Conservation (phyloP, 1,284 basidiomycete genomes). For the Chalciporus sp. region DNA sequence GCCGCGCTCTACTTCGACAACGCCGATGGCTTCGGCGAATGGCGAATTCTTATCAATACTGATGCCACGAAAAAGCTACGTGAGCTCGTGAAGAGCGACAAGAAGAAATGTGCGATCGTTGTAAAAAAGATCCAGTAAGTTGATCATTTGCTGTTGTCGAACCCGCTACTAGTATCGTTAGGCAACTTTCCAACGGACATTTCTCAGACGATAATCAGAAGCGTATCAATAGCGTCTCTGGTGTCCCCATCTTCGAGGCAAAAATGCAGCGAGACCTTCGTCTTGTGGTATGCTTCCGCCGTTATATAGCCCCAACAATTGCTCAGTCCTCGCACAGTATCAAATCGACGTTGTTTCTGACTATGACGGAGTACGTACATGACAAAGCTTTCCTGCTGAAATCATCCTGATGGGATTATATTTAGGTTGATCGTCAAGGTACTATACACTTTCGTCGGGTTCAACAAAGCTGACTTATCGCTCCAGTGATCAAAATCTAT, state of each 20-base stretch:
- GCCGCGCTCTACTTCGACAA: slow-evolving; percentile 52
- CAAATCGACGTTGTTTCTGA: slow-evolving; percentile 63
- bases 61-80: slow-evolving; percentile 48
- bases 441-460: background rate
- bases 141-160: background rate
- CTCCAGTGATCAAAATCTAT: slow-evolving; percentile 58
- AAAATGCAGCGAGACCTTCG: slow-evolving; percentile 65
- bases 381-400: background rate
- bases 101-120: slow-evolving; percentile 47
- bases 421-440: slow-evolving; percentile 60
- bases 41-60: slow-evolving; percentile 51
- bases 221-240: slow-evolving; percentile 49
- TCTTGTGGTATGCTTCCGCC: slow-evolving; percentile 50
- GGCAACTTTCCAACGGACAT: slow-evolving; percentile 65
- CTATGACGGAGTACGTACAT: slow-evolving; percentile 47
- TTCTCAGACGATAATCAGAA: slow-evolving; percentile 74
- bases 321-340: slow-evolving; percentile 45
- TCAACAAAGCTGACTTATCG: background rate
- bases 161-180: slow-evolving; percentile 26
- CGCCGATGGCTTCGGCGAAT: slow-evolving; percentile 54
- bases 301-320: background rate
- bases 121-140: slow-evolving; percentile 62
- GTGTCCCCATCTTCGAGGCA: slow-evolving; percentile 66
- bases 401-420: background rate
- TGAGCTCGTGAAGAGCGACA: slow-evolving; percentile 41